Percentiles rank a stretch among this genome's conserved stretches.
Conservation (phyloP, 768 basidiomycete genomes). For the Trametes sanguinea region DNA sequence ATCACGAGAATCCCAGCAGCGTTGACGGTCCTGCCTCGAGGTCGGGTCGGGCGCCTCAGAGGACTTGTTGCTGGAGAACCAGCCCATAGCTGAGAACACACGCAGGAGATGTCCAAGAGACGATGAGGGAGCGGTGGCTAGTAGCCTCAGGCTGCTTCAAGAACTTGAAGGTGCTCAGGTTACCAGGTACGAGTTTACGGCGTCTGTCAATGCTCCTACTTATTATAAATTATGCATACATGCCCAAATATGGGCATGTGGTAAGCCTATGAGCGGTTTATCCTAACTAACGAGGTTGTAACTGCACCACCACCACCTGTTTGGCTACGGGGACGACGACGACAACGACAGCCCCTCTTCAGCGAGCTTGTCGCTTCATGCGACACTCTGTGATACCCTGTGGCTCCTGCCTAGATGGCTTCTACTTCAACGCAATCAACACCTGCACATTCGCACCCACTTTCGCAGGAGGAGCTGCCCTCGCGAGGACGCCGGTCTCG, state of each 20-base stretch:
- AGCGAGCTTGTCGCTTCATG: neutral
- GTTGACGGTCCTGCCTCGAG: constrained; percentile 66
- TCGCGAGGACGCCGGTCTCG: constrained; percentile 50
- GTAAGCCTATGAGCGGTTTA: too few species aligned
- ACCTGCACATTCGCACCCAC: constrained; percentile 61
- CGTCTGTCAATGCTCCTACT: too few species aligned
- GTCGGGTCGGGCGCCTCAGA: constrained; percentile 43
- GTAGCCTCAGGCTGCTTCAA: too few species aligned
- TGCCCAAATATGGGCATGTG: too few species aligned
- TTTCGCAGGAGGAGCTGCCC: constrained; percentile 56
- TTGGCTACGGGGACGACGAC: neutral
- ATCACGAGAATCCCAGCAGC: constrained; percentile 87
- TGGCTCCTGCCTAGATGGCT: constrained; percentile 19
- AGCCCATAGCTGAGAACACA: constrained; percentile 29
- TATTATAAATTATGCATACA: too few species aligned
- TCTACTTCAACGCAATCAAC: constrained; percentile 30
- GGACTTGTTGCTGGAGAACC: constrained; percentile 41
- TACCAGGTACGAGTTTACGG: too few species aligned
- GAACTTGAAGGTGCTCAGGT: too few species aligned
- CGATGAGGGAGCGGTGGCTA: neutral
- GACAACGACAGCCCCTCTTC: neutral
- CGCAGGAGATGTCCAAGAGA: neutral
- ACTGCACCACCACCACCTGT: constrained; percentile 2
- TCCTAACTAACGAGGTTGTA: neutral
- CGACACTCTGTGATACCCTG: constrained; percentile 1